Base-by-base conservation (phyloP, 2,329 filamentous ascomycete genomes). In the Epichloe typhina region DNA sequence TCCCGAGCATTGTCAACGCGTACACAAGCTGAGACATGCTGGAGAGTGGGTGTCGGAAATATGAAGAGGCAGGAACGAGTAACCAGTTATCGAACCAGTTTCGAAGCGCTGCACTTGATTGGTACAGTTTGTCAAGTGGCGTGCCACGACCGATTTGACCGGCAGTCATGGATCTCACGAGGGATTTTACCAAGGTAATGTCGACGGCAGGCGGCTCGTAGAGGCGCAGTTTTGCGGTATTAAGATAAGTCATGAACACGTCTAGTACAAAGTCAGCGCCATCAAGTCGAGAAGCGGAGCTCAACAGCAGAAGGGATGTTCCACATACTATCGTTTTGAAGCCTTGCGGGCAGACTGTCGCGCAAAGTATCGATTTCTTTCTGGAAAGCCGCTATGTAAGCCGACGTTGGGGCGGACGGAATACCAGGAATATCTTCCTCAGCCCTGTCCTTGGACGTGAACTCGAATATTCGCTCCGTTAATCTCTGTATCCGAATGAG, bases 1-100 rank as follows among this genome's bases (percentile, higher is more conserved):
- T 67, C 1, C 72, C 69, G 0, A 77, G 64, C 67, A 76, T 74
- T 4, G 67, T 72, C 41, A 75, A 61, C n/a, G 68, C 70, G 49
- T 76, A 74, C 3, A 77, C 68, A 0, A 78, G 61, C 49, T 78
- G 72, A 1, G 69, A 61, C 36, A 66, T 72, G 0, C 69, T 57
- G 0, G 70, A 63, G 8, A 76, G 69, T 0, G 76, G 73, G 23
- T 76, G 63, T 33, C 68, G 64, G 51, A 71, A 70, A 50, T 73
- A 76, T 3, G 66, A 61, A 0, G 61, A 55, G 0, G 69, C 61
- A 0, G 76, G 70, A 0, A 79, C 60, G 0, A 65, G 58, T 2
- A 73, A 63, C 67, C 74, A 76, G 38, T 64, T 64, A 2, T 75
- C 69, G 46, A 79, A 77, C 63, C 73, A 80, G 0, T 61, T 59